Conservation (phyloP, 148 eudicot species). For the Rhododendron molle region DNA sequence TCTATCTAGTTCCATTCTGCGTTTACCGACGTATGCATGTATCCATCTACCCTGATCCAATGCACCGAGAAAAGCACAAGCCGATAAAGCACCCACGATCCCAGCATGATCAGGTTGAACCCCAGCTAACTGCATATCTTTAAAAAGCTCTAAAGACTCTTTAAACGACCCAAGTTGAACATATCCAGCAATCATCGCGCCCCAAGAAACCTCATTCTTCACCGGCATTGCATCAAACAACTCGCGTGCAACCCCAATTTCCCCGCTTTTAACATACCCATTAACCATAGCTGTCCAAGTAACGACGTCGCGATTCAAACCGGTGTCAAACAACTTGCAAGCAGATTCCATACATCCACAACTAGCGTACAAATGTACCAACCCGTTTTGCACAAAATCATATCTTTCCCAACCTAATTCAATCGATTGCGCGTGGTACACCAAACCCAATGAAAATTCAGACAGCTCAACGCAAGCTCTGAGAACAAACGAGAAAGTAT, state of each 20-base stretch:
- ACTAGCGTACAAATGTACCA: conserved; percentile 61
- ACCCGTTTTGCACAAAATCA: conserved; percentile 76
- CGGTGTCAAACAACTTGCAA: conserved; percentile 38
- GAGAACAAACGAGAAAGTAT: conserved; percentile 64
- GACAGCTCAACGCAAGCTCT: conserved; percentile 42
- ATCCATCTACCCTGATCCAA: conserved; percentile 74
- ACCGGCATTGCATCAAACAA: conserved; percentile 76
- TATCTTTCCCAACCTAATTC: conserved; percentile 72
- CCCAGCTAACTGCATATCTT: conserved; percentile 47
- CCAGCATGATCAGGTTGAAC: conserved; percentile 50
- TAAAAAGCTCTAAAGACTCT: conserved; percentile 55
- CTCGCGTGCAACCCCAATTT: conserved; percentile 37
- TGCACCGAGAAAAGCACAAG: conserved; percentile 63
- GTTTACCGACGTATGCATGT: conserved; percentile 44
- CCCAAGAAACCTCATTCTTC: conserved; percentile 70
- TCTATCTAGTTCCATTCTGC: conserved; percentile 37
- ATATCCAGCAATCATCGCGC: conserved; percentile 62
- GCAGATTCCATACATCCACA: conserved; percentile 35
- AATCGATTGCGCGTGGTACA: conserved; percentile 39
- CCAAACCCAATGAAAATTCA: conserved; percentile 34
- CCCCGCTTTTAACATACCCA: conserved; percentile 57
- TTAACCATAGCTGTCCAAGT: conserved; percentile 71
- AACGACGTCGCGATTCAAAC: conserved; percentile 49
- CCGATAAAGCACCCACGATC: conserved; percentile 57
- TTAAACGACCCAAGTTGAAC: conserved; percentile 44